phyloP scores from a whole-genome alignment of 2,329 filamentous ascomycete species.

The Paraphoma sp. region DNA sequence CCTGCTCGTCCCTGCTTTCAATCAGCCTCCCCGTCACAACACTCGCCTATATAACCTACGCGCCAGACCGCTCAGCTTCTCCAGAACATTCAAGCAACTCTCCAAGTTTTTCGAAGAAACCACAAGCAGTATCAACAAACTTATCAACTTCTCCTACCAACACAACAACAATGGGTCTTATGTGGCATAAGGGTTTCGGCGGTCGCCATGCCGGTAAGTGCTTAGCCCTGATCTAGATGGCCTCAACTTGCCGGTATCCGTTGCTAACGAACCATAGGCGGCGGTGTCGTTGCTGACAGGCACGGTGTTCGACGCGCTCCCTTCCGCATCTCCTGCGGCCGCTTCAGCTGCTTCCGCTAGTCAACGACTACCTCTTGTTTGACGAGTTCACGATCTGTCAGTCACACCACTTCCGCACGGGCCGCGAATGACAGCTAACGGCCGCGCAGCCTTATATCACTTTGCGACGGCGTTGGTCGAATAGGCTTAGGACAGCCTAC shows the following conservation, averaged over 20 bases:
- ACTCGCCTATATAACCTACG: constrained; percentile 18
- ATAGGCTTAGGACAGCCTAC: neutral
- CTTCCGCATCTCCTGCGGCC: constrained; percentile 58
- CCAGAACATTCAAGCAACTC: constrained; percentile 8
- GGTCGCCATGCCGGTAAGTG: constrained; percentile 52
- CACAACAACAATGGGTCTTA: constrained; percentile 50
- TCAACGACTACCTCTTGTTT: constrained; percentile 23
- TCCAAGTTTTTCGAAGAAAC: neutral
- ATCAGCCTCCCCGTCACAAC: constrained; percentile 14
- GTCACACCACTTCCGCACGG: neutral
- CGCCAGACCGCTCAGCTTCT: neutral
- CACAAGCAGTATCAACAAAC: neutral
- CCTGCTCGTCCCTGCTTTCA: constrained; percentile 22
- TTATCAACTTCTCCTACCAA: constrained; percentile 9
- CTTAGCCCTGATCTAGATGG: neutral
- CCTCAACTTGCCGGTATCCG: constrained; percentile 11
- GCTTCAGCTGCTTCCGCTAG: constrained; percentile 62
- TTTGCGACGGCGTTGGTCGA: constrained; percentile 22
- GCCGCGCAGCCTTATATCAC: constrained; percentile 2
- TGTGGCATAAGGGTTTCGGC: constrained; percentile 56
- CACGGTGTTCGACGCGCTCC: constrained; percentile 59
- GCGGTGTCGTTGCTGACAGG: constrained; percentile 59
- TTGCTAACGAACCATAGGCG: constrained; percentile 47
- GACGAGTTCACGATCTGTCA: constrained; percentile 35
- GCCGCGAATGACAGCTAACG: neutral